Conservation (phyloP, 2,329 filamentous ascomycete species). For the Sclerotinia trifoliorum region DNA sequence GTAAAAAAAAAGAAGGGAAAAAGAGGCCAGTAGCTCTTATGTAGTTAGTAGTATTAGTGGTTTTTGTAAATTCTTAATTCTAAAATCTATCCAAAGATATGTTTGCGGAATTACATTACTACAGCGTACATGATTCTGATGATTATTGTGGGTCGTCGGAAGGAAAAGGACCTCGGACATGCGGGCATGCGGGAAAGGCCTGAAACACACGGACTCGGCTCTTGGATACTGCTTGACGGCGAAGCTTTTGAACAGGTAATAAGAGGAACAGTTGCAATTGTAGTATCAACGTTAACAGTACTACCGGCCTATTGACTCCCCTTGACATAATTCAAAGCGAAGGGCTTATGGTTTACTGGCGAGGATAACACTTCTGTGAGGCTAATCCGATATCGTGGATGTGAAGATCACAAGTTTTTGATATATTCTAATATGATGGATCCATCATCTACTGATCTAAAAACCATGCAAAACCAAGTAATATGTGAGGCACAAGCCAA, state of each 20-base stretch:
- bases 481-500: background rate
- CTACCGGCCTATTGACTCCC: background rate
- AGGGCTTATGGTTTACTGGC: background rate
- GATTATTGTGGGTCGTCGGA: constrained; percentile 7
- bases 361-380: background rate
- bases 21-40: background rate
- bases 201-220: constrained; percentile 1
- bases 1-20: background rate
- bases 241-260: background rate
- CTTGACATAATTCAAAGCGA: background rate
- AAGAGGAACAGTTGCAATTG: background rate
- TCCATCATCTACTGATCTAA: constrained; percentile 9
- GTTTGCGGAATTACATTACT: constrained; percentile 1
- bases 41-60: background rate
- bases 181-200: background rate
- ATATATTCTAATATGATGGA: background rate
- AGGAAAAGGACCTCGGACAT: constrained; percentile 4
- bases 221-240: background rate
- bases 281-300: background rate
- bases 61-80: background rate
- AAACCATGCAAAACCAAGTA: constrained; percentile 2
- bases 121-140: background rate
- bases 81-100: background rate
- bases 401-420: background rate
- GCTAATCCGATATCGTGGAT: background rate